Evolutionary conservation across 2,329 filamentous ascomycete genomes (phyloP).

Genomic region (Zymoseptoria passerinii): DNA sequence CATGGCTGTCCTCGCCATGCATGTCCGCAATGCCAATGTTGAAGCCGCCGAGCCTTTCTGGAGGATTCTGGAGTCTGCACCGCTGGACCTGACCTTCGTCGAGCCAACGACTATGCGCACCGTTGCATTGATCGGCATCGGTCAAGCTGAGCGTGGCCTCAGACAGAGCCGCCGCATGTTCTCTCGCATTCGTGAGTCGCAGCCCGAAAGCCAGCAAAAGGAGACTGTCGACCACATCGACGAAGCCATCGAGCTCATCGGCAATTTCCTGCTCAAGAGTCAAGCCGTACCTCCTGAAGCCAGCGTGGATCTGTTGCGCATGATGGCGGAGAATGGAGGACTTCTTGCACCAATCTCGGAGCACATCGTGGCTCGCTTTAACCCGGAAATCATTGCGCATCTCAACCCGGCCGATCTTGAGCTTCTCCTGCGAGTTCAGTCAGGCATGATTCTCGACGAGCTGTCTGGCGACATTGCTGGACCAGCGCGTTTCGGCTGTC

Average conservation of each 20-base stretch:
- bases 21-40: slow-evolving; percentile 74
- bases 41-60: slow-evolving; percentile 71
- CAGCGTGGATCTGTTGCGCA: slow-evolving; percentile 52
- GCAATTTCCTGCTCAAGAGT: slow-evolving; percentile 48
- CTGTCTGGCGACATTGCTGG: slow-evolving; percentile 47
- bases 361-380: slow-evolving; percentile 52
- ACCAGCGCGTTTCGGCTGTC: slow-evolving; percentile 52
- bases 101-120: slow-evolving; percentile 88
- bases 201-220: slow-evolving; percentile 39
- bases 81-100: slow-evolving; percentile 60
- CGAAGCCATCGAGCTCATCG: slow-evolving; percentile 68
- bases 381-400: slow-evolving; percentile 50
- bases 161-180: slow-evolving; percentile 79
- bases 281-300: slow-evolving; percentile 46
- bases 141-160: slow-evolving; percentile 74
- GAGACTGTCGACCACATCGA: slow-evolving; percentile 73
- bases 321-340: slow-evolving; percentile 58
- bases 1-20: slow-evolving; percentile 77
- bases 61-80: slow-evolving; percentile 58
- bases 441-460: slow-evolving; percentile 41
- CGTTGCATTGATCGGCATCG: slow-evolving; percentile 76
- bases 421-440: slow-evolving; percentile 54
- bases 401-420: slow-evolving; percentile 47
- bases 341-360: slow-evolving; percentile 52
- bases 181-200: slow-evolving; percentile 62